Conservation (phyloP, 176 grass and related monocot species). For the Avena eriantha region DNA sequence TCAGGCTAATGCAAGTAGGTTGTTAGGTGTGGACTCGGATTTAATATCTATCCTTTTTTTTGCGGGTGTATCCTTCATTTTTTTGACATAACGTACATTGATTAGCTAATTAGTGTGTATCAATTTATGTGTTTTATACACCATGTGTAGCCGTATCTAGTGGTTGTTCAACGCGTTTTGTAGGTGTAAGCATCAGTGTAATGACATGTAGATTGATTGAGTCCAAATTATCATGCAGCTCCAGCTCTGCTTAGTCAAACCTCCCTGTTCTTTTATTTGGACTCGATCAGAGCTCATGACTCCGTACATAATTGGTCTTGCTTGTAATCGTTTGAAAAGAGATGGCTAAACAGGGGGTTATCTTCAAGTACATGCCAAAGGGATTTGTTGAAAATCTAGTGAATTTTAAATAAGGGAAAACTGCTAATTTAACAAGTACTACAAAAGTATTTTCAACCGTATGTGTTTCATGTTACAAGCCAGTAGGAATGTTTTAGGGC, state of each 20-base stretch:
- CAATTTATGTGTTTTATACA: background rate
- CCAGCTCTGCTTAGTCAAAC: slow-evolving; percentile 6
- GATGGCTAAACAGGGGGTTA: background rate
- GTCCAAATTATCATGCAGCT: slow-evolving; percentile 1
- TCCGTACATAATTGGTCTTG: background rate
- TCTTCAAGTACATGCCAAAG: background rate
- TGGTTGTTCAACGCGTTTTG: slow-evolving; percentile 23
- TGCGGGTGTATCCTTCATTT: background rate
- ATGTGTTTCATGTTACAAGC: background rate
- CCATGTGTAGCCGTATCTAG: slow-evolving; percentile 4
- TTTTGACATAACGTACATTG: background rate
- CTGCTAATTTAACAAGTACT: background rate
- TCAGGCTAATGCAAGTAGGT: slow-evolving; percentile 17
- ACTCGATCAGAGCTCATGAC: background rate
- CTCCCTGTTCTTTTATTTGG: background rate
- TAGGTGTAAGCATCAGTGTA: background rate
- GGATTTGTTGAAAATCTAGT: background rate
- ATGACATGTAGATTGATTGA: background rate
- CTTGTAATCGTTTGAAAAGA: slow-evolving; percentile 7
- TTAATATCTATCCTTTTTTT: background rate
- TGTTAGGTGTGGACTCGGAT: slow-evolving; percentile 45
- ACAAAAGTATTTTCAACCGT: background rate
- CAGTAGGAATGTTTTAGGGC: background rate
- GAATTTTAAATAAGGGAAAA: background rate
- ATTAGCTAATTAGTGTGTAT: background rate